Conservation (phyloP, 352 stramenopile genomes). For the Blastocystis sp. region DNA sequence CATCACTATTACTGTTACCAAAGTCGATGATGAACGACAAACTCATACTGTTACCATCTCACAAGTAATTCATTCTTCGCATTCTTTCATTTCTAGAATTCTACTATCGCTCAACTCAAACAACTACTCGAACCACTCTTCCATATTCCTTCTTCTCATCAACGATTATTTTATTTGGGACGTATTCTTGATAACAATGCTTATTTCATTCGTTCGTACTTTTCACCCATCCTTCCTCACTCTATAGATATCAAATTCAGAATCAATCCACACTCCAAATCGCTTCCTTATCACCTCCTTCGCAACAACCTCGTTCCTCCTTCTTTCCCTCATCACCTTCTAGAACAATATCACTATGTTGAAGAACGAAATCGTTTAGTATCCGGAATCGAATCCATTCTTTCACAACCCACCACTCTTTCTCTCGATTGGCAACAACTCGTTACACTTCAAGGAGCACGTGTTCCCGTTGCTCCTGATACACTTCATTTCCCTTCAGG, state of each 20-base stretch:
- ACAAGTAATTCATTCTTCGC: neutral
- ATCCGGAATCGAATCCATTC: neutral
- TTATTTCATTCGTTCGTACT: neutral
- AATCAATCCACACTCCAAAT: neutral
- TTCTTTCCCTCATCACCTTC: neutral
- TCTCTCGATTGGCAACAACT: neutral
- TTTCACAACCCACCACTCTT: neutral
- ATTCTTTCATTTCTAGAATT: conserved; percentile 23
- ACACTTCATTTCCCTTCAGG: neutral
- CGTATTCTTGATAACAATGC: neutral
- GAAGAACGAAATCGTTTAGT: conserved; percentile 1
- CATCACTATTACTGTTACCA: neutral
- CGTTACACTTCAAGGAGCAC: neutral
- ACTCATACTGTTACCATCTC: neutral
- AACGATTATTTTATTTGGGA: conserved; percentile 32
- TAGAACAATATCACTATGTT: neutral
- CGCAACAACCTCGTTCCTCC: neutral
- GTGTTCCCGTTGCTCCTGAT: neutral
- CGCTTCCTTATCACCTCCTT: neutral
- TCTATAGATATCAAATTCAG: neutral
- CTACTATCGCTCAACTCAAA: neutral
- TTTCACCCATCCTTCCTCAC: neutral
- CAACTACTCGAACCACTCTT: neutral
- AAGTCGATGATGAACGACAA: neutral
- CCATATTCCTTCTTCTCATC: neutral